These are phyloP conservation scores for Coprinellus aureogranulatus DNA, from an alignment of 768 basidiomycete species.

Conservation along the genomic window DNA sequence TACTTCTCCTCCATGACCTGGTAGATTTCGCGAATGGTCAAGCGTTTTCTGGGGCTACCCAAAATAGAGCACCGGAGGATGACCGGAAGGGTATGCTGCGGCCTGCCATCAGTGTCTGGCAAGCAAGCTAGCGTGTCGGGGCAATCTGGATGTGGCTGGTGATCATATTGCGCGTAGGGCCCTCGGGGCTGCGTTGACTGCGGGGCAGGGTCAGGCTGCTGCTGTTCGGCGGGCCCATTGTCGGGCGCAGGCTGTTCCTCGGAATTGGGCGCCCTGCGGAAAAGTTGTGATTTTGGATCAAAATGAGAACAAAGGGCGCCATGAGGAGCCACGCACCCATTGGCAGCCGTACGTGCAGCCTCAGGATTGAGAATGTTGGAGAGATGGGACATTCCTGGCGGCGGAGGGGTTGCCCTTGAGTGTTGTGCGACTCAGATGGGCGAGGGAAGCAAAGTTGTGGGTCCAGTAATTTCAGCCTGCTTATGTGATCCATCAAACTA, in stretches of 20 bases:
- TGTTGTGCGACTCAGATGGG: slow-evolving; percentile 2
- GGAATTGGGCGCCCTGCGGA: slow-evolving; percentile 4
- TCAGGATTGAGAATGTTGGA: slow-evolving; percentile 58
- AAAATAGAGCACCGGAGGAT: slow-evolving; percentile 83
- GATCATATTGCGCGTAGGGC: slow-evolving; percentile 28
- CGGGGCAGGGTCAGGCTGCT: slow-evolving; percentile 20
- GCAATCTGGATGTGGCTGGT: slow-evolving; percentile 70
- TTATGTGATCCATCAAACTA: slow-evolving; percentile 9
- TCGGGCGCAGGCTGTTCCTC: slow-evolving; percentile 9
- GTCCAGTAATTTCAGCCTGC: slow-evolving; percentile 23
- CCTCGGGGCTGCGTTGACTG: slow-evolving; percentile 21
- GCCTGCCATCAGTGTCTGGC: slow-evolving; percentile 73
- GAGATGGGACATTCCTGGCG: slow-evolving; percentile 53
- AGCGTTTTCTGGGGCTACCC: slow-evolving; percentile 68
- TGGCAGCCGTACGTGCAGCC: slow-evolving; percentile 32
- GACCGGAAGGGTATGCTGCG: slow-evolving; percentile 81
- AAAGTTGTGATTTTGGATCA: slow-evolving; percentile 16
- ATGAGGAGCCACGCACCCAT: slow-evolving; percentile 36
- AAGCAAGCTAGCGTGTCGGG: slow-evolving; percentile 76
- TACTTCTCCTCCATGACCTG: slow-evolving; percentile 86
- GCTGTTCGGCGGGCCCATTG: slow-evolving; percentile 17
- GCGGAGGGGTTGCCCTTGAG: slow-evolving; percentile 16
- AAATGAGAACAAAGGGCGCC: slow-evolving; percentile 8
- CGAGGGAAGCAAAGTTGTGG: slow-evolving; percentile 22
- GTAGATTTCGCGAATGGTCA: slow-evolving; percentile 84